Conservation (phyloP, 2,329 filamentous ascomycete species). For the Cladophialophora carrionii region DNA sequence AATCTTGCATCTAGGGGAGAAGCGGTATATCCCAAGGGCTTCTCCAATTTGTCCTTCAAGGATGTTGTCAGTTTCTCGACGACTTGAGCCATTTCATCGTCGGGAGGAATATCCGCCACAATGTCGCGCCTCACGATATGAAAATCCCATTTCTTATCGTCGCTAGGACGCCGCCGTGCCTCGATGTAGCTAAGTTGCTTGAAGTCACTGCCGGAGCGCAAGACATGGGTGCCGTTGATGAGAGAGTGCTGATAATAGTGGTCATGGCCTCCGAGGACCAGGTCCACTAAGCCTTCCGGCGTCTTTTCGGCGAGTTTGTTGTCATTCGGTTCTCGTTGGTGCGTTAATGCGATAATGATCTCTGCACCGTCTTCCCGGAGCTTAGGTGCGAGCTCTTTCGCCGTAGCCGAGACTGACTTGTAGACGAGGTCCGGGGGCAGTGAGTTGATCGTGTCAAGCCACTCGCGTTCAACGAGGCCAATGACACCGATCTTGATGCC, state of each 20-base stretch:
- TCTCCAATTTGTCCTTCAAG: constrained; percentile 75
- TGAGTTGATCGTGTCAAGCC: constrained; percentile 85
- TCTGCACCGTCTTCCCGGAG: constrained; percentile 78
- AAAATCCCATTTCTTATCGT: constrained; percentile 71
- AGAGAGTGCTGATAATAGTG: constrained; percentile 81
- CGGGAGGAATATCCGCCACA: constrained; percentile 67
- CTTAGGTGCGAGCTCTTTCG: constrained; percentile 72
- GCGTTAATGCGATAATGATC: constrained; percentile 78
- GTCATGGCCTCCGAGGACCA: constrained; percentile 86
- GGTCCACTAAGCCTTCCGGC: constrained; percentile 73
- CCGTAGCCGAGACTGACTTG: constrained; percentile 74
- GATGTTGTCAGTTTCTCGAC: constrained; percentile 71
- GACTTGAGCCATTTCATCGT: constrained; percentile 63
- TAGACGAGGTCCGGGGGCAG: constrained; percentile 82
- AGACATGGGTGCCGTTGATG: constrained; percentile 77
- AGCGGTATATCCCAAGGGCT: constrained; percentile 80
- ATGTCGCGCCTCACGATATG: constrained; percentile 76
- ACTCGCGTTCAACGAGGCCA: constrained; percentile 83
- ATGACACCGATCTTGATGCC: constrained; percentile 85
- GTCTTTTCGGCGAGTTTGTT: constrained; percentile 77
- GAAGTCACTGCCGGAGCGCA: constrained; percentile 90
- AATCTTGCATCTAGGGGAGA: constrained; percentile 84
- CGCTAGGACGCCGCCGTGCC: constrained; percentile 58
- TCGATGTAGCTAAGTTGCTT: constrained; percentile 90
- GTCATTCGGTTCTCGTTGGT: constrained; percentile 87